phyloP scores from a whole-genome alignment of 371 early-diverging fungal species.

The Mortierella sp. region DNA sequence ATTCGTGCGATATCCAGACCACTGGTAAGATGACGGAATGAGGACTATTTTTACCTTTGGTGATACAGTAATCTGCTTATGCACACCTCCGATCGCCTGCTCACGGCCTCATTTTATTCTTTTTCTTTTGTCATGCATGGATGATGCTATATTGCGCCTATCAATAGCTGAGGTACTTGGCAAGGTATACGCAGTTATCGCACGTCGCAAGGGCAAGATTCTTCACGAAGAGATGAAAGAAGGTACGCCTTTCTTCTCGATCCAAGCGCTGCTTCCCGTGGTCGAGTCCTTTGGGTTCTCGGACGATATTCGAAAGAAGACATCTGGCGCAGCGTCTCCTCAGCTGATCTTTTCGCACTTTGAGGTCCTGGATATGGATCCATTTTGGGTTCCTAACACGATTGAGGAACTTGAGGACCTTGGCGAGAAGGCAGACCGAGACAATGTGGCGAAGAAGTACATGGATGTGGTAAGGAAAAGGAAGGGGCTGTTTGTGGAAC shows the following conservation, averaged over 20 bases:
- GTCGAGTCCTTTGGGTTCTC: slow-evolving; percentile 99
- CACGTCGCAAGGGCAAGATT: slow-evolving; percentile 88
- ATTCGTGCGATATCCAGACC: slow-evolving; percentile 95
- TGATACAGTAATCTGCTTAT: no score
- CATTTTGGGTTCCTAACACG: slow-evolving; percentile 98
- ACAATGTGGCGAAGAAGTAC: slow-evolving; percentile 95
- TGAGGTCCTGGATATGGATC: slow-evolving; percentile 92
- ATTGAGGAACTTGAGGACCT: slow-evolving; percentile 97
- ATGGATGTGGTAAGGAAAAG: slow-evolving; percentile 95
- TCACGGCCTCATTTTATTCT: neutral
- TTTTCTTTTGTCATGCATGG: slow-evolving; percentile 1
- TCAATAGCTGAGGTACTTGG: slow-evolving; percentile 89
- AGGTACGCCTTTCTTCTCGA: slow-evolving; percentile 94
- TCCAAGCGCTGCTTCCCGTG: slow-evolving; percentile 94
- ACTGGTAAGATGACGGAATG: slow-evolving; percentile 52
- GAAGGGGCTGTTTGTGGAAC: slow-evolving; percentile 93
- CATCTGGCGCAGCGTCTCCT: slow-evolving; percentile 95
- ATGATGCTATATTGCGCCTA: neutral
- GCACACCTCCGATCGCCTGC: neutral
- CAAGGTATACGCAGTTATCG: slow-evolving; percentile 94
- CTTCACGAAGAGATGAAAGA: slow-evolving; percentile 95
- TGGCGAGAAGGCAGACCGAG: slow-evolving; percentile 96
- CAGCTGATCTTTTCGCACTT: slow-evolving; percentile 89
- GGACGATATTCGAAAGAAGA: slow-evolving; percentile 94
- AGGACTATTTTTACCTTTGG: neutral